Evolutionary conservation across 768 basidiomycete species (phyloP).

Genomic region (Suillus spraguei): DNA sequence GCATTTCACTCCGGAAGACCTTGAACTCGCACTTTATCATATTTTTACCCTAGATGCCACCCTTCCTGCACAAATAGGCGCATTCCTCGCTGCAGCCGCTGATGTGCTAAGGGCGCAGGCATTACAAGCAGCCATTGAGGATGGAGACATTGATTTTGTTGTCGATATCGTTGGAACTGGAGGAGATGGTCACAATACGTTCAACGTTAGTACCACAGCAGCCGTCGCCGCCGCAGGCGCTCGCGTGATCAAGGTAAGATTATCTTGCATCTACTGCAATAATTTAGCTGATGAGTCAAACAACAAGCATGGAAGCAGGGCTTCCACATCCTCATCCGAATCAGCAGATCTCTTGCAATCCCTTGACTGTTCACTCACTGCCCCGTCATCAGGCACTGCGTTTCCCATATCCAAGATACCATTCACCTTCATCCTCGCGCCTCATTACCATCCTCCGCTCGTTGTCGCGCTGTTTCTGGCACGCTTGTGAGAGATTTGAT

Average conservation of each 20-base stretch:
- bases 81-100: slow-evolving; percentile 86
- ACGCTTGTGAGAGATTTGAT: too few relatives aligned
- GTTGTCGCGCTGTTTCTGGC: too few relatives aligned
- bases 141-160: slow-evolving; percentile 67
- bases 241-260: slow-evolving; percentile 84
- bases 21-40: slow-evolving; percentile 72
- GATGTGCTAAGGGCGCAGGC: slow-evolving; percentile 71
- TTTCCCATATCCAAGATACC: slow-evolving; percentile 63
- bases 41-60: slow-evolving; percentile 67
- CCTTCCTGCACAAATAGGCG: slow-evolving; percentile 78
- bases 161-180: slow-evolving; percentile 50
- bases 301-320: slow-evolving; percentile 81
- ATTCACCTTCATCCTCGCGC: slow-evolving; percentile 92
- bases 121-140: slow-evolving; percentile 60
- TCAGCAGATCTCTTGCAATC: slow-evolving; percentile 91
- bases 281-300: neutral
- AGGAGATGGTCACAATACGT: slow-evolving; percentile 94
- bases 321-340: slow-evolving; percentile 93
- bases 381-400: slow-evolving; percentile 49
- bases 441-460: slow-evolving; percentile 70
- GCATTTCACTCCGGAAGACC: slow-evolving; percentile 77
- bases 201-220: slow-evolving; percentile 96
- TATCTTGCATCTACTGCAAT: neutral
- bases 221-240: slow-evolving; percentile 93
- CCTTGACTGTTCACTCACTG: slow-evolving; percentile 74